Percentiles rank a stretch among this genome's conserved stretches.
Evolutionary conservation across 768 basidiomycete species (phyloP).

Genomic region (Tricholoma flavovirens): DNA sequence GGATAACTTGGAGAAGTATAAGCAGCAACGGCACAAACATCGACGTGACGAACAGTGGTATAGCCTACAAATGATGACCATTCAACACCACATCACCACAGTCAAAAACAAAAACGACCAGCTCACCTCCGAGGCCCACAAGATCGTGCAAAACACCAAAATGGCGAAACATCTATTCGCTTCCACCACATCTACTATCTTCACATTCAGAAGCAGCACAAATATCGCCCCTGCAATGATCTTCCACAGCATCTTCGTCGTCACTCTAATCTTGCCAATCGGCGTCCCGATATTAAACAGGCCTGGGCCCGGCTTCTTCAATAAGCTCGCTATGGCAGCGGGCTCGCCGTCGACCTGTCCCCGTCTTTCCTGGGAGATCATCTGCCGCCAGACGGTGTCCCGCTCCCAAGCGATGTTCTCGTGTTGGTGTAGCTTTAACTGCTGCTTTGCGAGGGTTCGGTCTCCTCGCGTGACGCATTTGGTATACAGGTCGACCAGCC

Average conservation of each 20-base stretch:
- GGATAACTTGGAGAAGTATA: slow-evolving; percentile 77
- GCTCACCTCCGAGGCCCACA: slow-evolving; percentile 94
- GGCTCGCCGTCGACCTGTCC: slow-evolving; percentile 40
- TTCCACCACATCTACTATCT: slow-evolving; percentile 53
- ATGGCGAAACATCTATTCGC: slow-evolving; percentile 91
- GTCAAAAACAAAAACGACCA: not conserved
- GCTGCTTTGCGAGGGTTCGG: slow-evolving; percentile 59
- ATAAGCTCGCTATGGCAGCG: slow-evolving; percentile 36
- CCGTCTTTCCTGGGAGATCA: slow-evolving; percentile 79
- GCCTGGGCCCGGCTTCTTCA: slow-evolving; percentile 39
- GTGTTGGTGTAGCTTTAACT: slow-evolving; percentile 80
- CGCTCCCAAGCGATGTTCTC: slow-evolving; percentile 97
- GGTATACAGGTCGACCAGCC: slow-evolving; percentile 70
- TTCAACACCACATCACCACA: not conserved
- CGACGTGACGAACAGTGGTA: slow-evolving; percentile 97
- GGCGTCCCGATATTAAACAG: slow-evolving; percentile 58
- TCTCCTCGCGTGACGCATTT: slow-evolving; percentile 82
- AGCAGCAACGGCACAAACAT: slow-evolving; percentile 83
- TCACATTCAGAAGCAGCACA: slow-evolving; percentile 51
- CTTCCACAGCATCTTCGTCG: slow-evolving; percentile 54
- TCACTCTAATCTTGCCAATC: slow-evolving; percentile 60
- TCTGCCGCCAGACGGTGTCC: slow-evolving; percentile 95
- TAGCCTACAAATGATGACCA: slow-evolving; percentile 58
- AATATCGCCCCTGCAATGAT: slow-evolving; percentile 55
- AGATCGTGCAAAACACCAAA: slow-evolving; percentile 80